Base-by-base conservation (phyloP, 2,329 filamentous ascomycete genomes). In the Trichoderma sp. region DNA sequence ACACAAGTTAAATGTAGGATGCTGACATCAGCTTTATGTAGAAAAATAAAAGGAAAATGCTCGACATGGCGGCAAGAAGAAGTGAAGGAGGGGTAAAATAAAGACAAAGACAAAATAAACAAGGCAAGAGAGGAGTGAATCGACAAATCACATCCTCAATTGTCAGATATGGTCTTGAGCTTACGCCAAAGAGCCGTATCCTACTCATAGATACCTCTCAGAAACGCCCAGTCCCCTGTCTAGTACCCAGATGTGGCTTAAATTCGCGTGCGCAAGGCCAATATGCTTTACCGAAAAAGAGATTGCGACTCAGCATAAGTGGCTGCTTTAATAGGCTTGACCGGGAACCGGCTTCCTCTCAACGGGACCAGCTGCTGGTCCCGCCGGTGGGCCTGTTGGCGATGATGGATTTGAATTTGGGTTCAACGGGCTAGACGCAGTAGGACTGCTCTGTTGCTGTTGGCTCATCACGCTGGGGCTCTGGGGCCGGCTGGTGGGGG, bases 311-410 rank as follows among this genome's bases (percentile, higher is more conserved):
- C 33, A 11, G 69, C 62, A 57, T 56, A 21, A 56, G 37, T 43
- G 55, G 43, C 21, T 37, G 35, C 11, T 27, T 70, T 63, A 86
- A 68, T 83, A 84, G 4, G 85, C 85, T 76, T 87, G 85, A 43
- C 85, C 85, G 6, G 86, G 85, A 52, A 89, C 83, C 31, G 87
- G 85, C 76, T 89, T 88, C 68, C 86, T 83, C 72, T 79, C 81
- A 70, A 87, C 81, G 31, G 83, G 79, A 52, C 80, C 82, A 35
- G 81, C 77, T 49, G 80, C 76, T 68, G 78, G 79, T 68, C 74
- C 77, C 65, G 72, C 79, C 60, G 72, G 76, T 21, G 77, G 75
- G 6, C 74, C 74, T 57, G 77, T 75, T 33, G 72, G 77, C 35
- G 63, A 52, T 16, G 55, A 21, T 16, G 37, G 43, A 31, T 55